Percentiles rank a stretch among this genome's conserved stretches.
These are phyloP conservation scores for Cercophora newfieldiana DNA, from an alignment of 495 filamentous ascomycete genomes.

Conservation along the genomic window DNA sequence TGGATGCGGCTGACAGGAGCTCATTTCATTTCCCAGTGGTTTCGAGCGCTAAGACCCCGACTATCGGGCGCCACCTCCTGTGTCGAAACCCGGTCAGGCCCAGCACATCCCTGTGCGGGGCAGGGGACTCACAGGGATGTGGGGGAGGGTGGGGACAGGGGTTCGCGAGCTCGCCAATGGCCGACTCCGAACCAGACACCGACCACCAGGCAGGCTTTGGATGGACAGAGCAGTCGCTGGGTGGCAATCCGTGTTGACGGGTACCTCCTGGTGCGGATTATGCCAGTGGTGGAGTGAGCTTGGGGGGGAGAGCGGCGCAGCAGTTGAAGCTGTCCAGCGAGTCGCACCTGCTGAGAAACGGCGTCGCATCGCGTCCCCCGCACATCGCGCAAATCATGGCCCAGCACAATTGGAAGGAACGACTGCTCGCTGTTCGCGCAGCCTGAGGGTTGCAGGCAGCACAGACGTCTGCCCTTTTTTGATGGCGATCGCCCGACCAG, in stretches of 20 bases:
- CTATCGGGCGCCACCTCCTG: background rate
- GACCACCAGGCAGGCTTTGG: background rate
- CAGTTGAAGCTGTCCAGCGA: no score
- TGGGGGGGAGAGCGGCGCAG: background rate
- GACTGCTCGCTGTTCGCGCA: no score
- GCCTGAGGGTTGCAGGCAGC: background rate
- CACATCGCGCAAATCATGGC: background rate
- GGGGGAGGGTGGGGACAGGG: background rate
- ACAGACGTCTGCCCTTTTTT: background rate
- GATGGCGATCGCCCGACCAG: background rate
- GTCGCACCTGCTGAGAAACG: background rate
- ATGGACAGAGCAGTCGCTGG: background rate
- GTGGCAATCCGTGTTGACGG: background rate
- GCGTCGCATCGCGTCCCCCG: background rate
- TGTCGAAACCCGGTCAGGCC: background rate
- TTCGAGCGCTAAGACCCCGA: background rate
- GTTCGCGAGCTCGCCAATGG: no score
- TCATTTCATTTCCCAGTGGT: background rate
- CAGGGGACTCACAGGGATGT: background rate
- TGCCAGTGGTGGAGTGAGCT: background rate
- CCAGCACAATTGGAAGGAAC: no score
- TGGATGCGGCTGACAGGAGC: conserved; percentile 11
- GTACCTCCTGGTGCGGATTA: background rate
- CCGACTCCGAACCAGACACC: no score
- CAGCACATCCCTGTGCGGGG: background rate